phyloP scores from a whole-genome alignment of 306 rosid species.

The Hippophae rhamnoides region DNA sequence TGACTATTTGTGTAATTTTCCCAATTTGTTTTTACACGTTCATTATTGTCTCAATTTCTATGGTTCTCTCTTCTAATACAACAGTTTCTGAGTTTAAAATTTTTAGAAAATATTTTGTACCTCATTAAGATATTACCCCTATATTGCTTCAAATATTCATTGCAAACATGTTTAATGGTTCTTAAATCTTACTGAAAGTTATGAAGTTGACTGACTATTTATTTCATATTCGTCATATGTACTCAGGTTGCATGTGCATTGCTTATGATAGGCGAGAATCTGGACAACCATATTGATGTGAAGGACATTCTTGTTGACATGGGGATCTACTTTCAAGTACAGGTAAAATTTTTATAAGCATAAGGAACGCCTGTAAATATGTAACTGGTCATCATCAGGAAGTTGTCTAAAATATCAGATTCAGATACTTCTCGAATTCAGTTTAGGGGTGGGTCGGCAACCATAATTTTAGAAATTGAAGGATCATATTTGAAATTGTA shows the following conservation, averaged over 20 bases:
- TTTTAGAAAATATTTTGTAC: too few relatives aligned
- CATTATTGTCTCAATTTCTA: too few relatives aligned
- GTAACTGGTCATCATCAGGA: not conserved
- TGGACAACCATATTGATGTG: slow-evolving; percentile 28
- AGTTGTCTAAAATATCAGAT: not conserved
- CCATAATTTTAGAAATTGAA: not conserved
- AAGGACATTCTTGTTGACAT: slow-evolving; percentile 29
- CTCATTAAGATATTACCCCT: too few relatives aligned
- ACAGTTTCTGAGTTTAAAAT: too few relatives aligned
- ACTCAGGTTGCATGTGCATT: slow-evolving; percentile 38
- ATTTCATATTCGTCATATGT: not conserved
- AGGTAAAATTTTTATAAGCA: slow-evolving; percentile 13
- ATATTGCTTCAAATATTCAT: too few relatives aligned
- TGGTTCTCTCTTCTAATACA: too few relatives aligned
- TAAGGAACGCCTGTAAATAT: not conserved
- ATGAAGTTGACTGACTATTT: slow-evolving; percentile 15
- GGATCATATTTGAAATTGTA: not conserved
- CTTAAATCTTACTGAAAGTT: not conserved
- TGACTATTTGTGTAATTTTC: too few relatives aligned
- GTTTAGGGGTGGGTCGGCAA: not conserved
- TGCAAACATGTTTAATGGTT: too few relatives aligned
- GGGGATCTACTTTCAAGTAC: slow-evolving; percentile 40
- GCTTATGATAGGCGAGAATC: slow-evolving; percentile 29
- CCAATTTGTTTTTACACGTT: not conserved
- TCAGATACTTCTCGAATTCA: too few relatives aligned